These are phyloP conservation scores for Udeniomyces megalosporus DNA, from an alignment of 768 basidiomycete genomes.

Conservation along the genomic window DNA sequence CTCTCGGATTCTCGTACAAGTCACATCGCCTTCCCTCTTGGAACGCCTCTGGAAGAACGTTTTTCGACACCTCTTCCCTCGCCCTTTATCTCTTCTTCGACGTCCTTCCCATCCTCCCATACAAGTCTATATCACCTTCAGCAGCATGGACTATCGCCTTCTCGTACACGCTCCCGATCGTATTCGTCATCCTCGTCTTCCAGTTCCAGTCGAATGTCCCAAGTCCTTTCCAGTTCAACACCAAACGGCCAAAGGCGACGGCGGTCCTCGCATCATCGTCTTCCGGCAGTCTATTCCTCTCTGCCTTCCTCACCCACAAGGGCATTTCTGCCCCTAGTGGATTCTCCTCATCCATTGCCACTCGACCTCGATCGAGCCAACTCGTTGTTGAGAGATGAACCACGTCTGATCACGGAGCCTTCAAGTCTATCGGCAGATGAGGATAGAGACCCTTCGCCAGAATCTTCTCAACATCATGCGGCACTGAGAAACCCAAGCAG, in stretches of 20 bases:
- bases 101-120: background rate
- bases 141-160: background rate
- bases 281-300: constrained; percentile 10
- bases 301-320: constrained; percentile 6
- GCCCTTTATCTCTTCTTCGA: background rate
- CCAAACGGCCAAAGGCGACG: too few relatives aligned
- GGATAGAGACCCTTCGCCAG: background rate
- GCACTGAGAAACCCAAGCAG: background rate
- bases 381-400: too few relatives aligned
- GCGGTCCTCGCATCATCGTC: too few relatives aligned
- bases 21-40: background rate
- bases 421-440: background rate
- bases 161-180: background rate
- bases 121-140: background rate
- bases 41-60: too few relatives aligned
- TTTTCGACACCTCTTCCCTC: background rate
- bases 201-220: background rate
- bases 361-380: constrained; percentile 9
- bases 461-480: background rate
- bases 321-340: background rate
- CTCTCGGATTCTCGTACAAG: too few relatives aligned
- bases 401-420: too few relatives aligned
- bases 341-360: background rate
- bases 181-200: background rate
- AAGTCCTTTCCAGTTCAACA: background rate